phyloP scores from a whole-genome alignment of 495 filamentous ascomycete species.

The Chlorociboria aeruginascens region DNA sequence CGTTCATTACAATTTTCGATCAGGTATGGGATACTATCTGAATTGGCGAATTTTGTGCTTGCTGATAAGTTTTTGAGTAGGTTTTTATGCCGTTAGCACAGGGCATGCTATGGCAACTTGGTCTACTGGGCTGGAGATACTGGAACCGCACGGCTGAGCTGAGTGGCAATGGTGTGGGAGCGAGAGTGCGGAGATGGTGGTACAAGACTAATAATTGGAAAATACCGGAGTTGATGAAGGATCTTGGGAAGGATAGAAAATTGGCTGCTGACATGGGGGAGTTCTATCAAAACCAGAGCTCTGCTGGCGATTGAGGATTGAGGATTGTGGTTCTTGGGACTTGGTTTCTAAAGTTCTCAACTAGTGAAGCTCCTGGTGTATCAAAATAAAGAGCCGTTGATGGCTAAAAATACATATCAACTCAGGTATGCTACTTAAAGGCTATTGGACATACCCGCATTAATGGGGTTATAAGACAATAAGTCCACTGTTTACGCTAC shows the following conservation, averaged over 20 bases:
- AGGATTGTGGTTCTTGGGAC: neutral
- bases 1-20: constrained; percentile 76
- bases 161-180: constrained; percentile 57
- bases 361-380: neutral
- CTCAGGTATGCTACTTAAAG: no score
- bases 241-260: constrained; percentile 7
- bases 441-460: neutral
- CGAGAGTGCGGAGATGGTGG: constrained; percentile 73
- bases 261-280: constrained; percentile 14
- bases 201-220: constrained; percentile 83
- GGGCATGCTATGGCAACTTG: constrained; percentile 72
- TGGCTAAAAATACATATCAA: no score
- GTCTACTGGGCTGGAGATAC: constrained; percentile 67
- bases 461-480: neutral
- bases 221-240: constrained; percentile 27
- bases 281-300: constrained; percentile 18
- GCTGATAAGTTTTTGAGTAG: constrained; percentile 26
- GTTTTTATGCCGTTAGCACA: constrained; percentile 73
- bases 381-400: no score
- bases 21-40: constrained; percentile 46
- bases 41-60: neutral
- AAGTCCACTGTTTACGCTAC: neutral
- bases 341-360: neutral
- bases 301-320: constrained; percentile 2
- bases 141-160: constrained; percentile 67